phyloP scores from a whole-genome alignment of 306 rosid genomes.

The Rubus idaeus region DNA sequence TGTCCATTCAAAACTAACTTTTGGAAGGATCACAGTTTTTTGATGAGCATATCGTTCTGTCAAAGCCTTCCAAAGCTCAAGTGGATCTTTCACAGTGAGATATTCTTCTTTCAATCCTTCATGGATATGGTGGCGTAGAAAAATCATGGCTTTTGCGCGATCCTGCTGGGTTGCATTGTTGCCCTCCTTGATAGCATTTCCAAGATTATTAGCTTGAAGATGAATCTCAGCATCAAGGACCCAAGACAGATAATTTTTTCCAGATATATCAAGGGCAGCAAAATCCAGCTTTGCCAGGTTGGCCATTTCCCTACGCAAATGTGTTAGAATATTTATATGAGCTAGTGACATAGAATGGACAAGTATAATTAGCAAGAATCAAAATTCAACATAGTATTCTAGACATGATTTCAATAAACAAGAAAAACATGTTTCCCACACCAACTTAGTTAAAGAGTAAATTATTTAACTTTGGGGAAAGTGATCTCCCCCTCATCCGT shows the following conservation, averaged over 20 bases:
- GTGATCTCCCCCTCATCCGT: no score
- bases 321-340: no score
- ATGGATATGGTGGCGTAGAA: background rate
- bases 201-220: background rate
- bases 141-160: background rate
- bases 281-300: background rate
- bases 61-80: background rate
- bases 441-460: no score
- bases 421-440: no score
- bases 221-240: background rate
- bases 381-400: no score
- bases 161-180: background rate
- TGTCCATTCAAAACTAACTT: background rate
- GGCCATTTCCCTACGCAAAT: background rate
- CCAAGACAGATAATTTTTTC: background rate
- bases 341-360: no score
- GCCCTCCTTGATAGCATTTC: background rate
- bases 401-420: no score
- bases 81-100: background rate
- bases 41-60: background rate
- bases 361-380: no score
- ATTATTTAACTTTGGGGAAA: no score
- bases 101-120: background rate
- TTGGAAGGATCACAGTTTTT: background rate
- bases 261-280: background rate